Base-by-base conservation (phyloP, 176 grass and related monocot species). In the Aegilops umbellulata region DNA sequence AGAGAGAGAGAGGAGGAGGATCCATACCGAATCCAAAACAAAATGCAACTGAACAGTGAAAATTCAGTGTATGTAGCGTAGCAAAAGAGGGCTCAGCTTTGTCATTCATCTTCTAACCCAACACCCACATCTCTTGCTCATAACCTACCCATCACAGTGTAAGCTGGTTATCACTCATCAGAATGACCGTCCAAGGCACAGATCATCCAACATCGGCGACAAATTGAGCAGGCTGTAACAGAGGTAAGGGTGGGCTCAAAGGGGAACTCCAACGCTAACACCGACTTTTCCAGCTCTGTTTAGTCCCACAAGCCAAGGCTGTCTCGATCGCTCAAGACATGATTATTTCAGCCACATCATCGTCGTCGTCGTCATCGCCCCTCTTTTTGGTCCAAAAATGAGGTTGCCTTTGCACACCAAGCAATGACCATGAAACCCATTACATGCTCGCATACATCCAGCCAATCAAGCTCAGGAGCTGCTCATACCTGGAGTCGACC, bases 21-120 rank as follows among this genome's bases (percentile, higher is more conserved):
- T 53, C 2, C 49, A 53, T 0, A 53, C 49, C 49, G 49, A 53
- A 53, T 53, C 49, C 49, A 53, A 53, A 53, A 17, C 49, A 53
- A 53, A 53, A 53, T 19, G 49, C 16, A 53, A 19, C 49, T 53
- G 49, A 53, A 19, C 16, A 53, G 15, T 53, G 49, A 53, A 53
- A 53, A 53, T 7, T 51, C 14, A 49, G 46, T 19, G 16, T 47
- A 47, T 19, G 70, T 26, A 44, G n/a, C 20, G 8, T 46, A 74
- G 41, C 38, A 25, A 74, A 49, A 80, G 19, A n/a, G n/a, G 72
- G 88, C 72, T 82, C 71, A 78, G 71, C 31, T 82, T 86, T 51
- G 47, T 51, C 4, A 22, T 86, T 62, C 10, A 53, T 78, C 73
- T 83, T 77, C 68, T 32, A 74, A 24, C n/a, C 69, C 44, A 55